phyloP scores from a whole-genome alignment of 2,329 filamentous ascomycete genomes.

The Arachnomyces sp. region DNA sequence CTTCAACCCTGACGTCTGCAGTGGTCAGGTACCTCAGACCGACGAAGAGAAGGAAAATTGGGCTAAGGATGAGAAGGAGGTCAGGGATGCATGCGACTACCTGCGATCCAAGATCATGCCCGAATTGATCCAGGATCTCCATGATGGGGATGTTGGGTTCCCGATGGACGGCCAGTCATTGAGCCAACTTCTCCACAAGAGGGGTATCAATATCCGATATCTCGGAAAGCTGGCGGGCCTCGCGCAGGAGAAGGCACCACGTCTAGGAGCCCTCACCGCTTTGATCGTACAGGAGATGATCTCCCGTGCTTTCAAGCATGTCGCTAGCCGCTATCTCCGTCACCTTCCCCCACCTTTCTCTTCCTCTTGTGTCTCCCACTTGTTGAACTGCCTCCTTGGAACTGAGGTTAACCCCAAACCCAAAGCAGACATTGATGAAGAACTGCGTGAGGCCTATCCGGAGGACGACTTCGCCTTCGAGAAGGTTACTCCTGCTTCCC shows the following conservation, averaged over 20 bases:
- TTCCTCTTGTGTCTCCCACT: conserved; percentile 70
- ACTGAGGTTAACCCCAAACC: conserved; percentile 68
- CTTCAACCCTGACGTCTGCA: conserved; percentile 92
- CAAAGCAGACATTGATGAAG: conserved; percentile 64
- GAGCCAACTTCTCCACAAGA: conserved; percentile 82
- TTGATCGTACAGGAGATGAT: conserved; percentile 88
- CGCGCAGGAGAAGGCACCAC: conserved; percentile 57
- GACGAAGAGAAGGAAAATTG: conserved; percentile 81
- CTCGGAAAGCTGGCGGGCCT: conserved; percentile 73
- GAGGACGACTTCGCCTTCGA: conserved; percentile 78
- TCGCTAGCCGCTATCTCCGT: conserved; percentile 69
- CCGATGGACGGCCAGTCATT: conserved; percentile 97
- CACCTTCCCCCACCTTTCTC: conserved; percentile 71
- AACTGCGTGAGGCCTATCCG: conserved; percentile 65
- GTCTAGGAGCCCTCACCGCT: conserved; percentile 66
- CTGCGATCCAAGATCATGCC: conserved; percentile 71
- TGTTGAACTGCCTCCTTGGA: conserved; percentile 90
- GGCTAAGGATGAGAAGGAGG: conserved; percentile 76
- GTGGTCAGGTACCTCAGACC: conserved; percentile 80
- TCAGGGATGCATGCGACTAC: conserved; percentile 73
- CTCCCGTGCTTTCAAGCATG: conserved; percentile 90
- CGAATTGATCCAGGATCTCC: conserved; percentile 75
- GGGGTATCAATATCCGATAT: conserved; percentile 94
- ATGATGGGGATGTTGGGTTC: conserved; percentile 89
- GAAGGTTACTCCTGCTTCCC: conserved; percentile 62